phyloP scores from a whole-genome alignment of 73 alveolate genomes.

The Paramecium sonneborni region DNA sequence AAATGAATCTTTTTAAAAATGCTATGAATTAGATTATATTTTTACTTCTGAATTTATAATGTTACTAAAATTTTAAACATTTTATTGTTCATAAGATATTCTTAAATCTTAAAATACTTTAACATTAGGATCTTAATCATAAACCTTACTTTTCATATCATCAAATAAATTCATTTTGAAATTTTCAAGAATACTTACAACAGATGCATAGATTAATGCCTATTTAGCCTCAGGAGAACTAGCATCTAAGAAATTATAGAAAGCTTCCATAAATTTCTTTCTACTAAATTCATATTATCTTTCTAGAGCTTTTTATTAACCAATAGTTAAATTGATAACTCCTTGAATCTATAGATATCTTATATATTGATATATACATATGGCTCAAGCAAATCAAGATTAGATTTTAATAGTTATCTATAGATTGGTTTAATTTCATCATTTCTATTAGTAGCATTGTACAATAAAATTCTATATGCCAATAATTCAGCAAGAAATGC shows the following conservation, averaged over 20 bases:
- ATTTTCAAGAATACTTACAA: constrained; percentile 40
- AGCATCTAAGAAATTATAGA: not conserved
- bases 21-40: not conserved
- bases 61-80: not conserved
- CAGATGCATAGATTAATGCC: constrained; percentile 10
- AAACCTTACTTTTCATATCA: constrained; percentile 45
- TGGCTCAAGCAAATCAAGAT: constrained; percentile 10
- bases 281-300: constrained; percentile 31
- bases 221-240: not conserved
- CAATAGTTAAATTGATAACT: not conserved
- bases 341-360: not conserved
- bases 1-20: not conserved
- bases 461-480: no score
- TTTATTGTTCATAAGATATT: constrained; percentile 26
- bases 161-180: constrained; percentile 33
- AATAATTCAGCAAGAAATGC: not conserved
- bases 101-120: not conserved
- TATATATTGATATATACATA: not conserved
- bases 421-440: not conserved
- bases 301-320: constrained; percentile 22
- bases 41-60: not conserved
- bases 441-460: no score
- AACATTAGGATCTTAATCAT: constrained; percentile 8
- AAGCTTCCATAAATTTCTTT: constrained; percentile 32
- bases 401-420: not conserved